phyloP scores from a whole-genome alignment of 2,329 filamentous ascomycete genomes.

The Paecilomyces variotii region DNA sequence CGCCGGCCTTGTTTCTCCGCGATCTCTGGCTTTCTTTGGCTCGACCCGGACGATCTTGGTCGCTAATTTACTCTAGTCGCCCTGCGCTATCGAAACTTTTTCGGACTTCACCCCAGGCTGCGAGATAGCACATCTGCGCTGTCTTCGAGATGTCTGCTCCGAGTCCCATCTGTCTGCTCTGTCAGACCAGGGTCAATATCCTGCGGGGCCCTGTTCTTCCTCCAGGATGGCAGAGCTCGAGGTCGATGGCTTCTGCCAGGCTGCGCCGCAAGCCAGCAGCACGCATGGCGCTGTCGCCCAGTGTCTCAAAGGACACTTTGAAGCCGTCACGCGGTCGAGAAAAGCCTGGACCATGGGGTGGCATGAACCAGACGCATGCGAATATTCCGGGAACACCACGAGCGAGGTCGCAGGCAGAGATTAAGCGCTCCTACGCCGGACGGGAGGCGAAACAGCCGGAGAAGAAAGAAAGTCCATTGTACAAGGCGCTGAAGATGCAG shows the following conservation, averaged over 20 bases:
- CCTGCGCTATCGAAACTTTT: not conserved
- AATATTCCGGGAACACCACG: constrained; percentile 35
- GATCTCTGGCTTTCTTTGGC: not conserved
- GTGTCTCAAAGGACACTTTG: constrained; percentile 24
- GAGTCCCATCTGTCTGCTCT: constrained; percentile 24
- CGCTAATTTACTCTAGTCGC: not conserved
- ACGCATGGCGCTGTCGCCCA: constrained; percentile 26
- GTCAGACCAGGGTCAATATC: constrained; percentile 18
- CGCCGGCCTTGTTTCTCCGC: not conserved
- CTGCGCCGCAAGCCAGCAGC: constrained; percentile 25
- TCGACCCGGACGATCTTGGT: not conserved
- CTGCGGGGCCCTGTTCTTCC: constrained; percentile 7
- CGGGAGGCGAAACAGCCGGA: constrained; percentile 26
- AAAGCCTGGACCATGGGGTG: constrained; percentile 48
- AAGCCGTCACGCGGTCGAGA: constrained; percentile 34
- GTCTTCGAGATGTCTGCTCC: constrained; percentile 2
- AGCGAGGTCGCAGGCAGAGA: constrained; percentile 30
- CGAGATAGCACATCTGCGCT: not conserved
- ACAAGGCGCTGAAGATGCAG: constrained; percentile 93
- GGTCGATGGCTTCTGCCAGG: constrained; percentile 23
- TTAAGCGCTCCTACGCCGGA: constrained; percentile 37
- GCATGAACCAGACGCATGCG: constrained; percentile 49
- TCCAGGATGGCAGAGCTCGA: constrained; percentile 21
- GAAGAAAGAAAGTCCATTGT: constrained; percentile 45
- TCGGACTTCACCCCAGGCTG: not conserved